Evolutionary conservation across 331 rosid genomes (phyloP), one percentile per base, ranked within the genome.

Genomic region (Rosa hybrid): DNA sequence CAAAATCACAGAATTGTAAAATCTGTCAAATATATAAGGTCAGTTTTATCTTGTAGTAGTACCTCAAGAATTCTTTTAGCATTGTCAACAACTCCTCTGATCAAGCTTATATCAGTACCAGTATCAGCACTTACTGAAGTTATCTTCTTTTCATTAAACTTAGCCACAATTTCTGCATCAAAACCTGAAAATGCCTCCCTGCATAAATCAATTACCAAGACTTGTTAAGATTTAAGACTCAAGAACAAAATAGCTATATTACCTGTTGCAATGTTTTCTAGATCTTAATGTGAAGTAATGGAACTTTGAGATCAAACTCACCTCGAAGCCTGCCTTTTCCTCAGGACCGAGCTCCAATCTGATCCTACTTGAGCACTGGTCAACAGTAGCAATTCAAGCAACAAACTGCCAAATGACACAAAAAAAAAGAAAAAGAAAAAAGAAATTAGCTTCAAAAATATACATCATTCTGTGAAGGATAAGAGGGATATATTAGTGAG

Each of bases 361-460:
- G 84, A 80, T 80, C 84, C 87, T 23, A 77, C 87, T 76, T 80
- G 84, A 62, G 87, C 87, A 27, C 72, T 81, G 46, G 87, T 80
- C 45, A 80, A 16, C n/a, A 84, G 71, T 8, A 84, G 76, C 81
- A 84, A 56, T 68, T 84, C 87, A 80, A 84, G 82, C 62, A 84
- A 54, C 75, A 75, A 1, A 63, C 87, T 84, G 65, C 49, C 76
- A 12, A 45, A 51, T 41, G 18, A 48, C 42, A 56, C 12, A 14
- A 34, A 7, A 3, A 38, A 34, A 34, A 34, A 34, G 3, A 1
- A 27, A 27, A 27, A 27, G 1, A 3, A 34, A 38, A 7, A 59
- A 16, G 4, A 3, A 46, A 46, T 41, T 21, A 39, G 70, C 13
- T 25, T 42, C 1, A 21, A 21, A 12, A 5, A 41, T 74, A 6